Evolutionary conservation across 768 basidiomycete species (phyloP).

Genomic region (Mycena haematopus): DNA sequence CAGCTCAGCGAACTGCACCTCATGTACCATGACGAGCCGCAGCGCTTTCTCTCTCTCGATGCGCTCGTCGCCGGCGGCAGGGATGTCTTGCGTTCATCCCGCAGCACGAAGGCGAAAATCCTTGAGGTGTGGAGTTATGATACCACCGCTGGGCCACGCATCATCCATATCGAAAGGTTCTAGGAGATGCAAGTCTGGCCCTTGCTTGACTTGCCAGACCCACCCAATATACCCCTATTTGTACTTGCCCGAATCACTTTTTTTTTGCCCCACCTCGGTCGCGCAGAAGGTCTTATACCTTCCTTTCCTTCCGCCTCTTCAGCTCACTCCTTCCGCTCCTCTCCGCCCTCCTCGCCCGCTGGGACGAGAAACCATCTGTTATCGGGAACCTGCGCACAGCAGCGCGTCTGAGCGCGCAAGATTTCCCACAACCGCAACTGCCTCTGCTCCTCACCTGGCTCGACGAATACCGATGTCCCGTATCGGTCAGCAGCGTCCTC

Average conservation of each 20-base stretch:
- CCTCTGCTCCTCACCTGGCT: slow-evolving; percentile 76
- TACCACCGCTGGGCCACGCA: not conserved
- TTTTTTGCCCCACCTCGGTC: too few relatives aligned
- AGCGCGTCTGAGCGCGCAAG: slow-evolving; percentile 42
- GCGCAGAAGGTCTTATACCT: too few relatives aligned
- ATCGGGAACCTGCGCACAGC: slow-evolving; percentile 38
- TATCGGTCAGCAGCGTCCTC: slow-evolving; percentile 52
- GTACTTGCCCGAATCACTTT: too few relatives aligned
- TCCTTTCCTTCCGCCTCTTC: slow-evolving; percentile 77
- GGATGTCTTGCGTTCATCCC: not conserved
- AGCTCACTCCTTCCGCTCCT: slow-evolving; percentile 55
- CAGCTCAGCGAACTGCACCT: slow-evolving; percentile 4
- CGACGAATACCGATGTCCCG: slow-evolving; percentile 69
- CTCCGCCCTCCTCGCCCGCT: slow-evolving; percentile 50
- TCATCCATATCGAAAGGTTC: not conserved
- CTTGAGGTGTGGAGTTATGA: slow-evolving; percentile 6
- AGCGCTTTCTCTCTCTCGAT: not conserved
- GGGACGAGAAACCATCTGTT: slow-evolving; percentile 43
- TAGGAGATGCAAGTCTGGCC: too few relatives aligned
- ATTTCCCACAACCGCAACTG: slow-evolving; percentile 62
- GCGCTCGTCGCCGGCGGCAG: not conserved
- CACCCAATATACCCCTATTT: too few relatives aligned
- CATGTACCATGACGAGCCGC: not conserved
- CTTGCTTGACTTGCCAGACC: too few relatives aligned
- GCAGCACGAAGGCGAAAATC: not conserved